Evolutionary conservation across 2,329 filamentous ascomycete species (phyloP).

Genomic region (Fonsecaea monophora): DNA sequence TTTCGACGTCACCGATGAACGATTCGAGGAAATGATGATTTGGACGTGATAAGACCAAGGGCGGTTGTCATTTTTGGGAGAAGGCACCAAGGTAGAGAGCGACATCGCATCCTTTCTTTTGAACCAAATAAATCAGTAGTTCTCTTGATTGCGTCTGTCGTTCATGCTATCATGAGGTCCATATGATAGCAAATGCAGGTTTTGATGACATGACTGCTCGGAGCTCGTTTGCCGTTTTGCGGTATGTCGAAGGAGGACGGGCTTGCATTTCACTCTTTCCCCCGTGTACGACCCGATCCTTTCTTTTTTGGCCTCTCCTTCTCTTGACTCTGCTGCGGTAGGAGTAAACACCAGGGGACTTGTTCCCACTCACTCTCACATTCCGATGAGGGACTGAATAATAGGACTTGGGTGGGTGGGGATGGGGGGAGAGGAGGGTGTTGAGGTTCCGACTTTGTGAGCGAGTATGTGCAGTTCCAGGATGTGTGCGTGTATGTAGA

Average conservation of each 20-base stretch:
- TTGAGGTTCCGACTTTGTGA: too few species aligned
- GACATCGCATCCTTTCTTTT: slow-evolving; percentile 7
- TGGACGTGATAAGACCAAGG: neutral
- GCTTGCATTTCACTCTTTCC: too few species aligned
- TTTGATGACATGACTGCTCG: slow-evolving; percentile 5
- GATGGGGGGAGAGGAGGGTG: too few species aligned
- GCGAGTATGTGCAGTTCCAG: too few species aligned
- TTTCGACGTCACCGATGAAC: neutral
- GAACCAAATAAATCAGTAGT: slow-evolving; percentile 9
- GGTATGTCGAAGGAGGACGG: neutral
- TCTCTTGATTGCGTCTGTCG: neutral
- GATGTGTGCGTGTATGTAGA: too few species aligned
- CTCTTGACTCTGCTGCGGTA: too few species aligned
- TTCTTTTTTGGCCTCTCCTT: too few species aligned
- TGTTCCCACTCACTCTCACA: too few species aligned
- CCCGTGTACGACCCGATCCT: too few species aligned
- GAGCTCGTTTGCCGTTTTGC: neutral
- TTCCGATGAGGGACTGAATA: too few species aligned
- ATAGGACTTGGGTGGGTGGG: too few species aligned
- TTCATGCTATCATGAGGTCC: slow-evolving; percentile 12
- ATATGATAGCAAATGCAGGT: slow-evolving; percentile 19
- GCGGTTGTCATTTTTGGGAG: neutral
- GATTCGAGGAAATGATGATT: slow-evolving; percentile 1
- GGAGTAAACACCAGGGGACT: too few species aligned
- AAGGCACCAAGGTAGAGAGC: slow-evolving; percentile 1